Base-by-base conservation (phyloP, 2,329 filamentous ascomycete species). In the Pseudogymnoascus sp. region DNA sequence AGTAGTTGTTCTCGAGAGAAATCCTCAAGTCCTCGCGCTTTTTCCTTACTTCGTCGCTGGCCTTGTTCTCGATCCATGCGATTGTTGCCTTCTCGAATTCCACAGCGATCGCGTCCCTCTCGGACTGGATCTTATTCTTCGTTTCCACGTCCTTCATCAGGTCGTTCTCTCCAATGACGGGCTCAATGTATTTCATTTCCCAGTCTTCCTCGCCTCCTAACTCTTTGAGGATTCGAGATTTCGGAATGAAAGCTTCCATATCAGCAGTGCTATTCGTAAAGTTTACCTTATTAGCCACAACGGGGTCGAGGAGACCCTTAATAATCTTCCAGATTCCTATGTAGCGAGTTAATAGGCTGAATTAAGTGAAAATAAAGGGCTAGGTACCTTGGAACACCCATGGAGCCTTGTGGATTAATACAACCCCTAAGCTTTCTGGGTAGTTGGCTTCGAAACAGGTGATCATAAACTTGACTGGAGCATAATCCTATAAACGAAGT, bases 361-460 rank as follows among this genome's bases (percentile, higher is more conserved):
- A 18, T 6, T 18, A 18, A 23, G 21, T 14, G 1, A 33, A 21
- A 18, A 14, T 2, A 21, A 21, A 8, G 28, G 28, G 28, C 16
- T 21, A 75, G 80, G 62, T 75, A 88, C 90, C 88, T 80, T 96
- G 93, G 78, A 99, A 99, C 52, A 99, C 80, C 95, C 95, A 99
- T 3, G 95, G 95, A 0, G 95, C 88, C 75, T 96, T 96, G 80
- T 99, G 95, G 38, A 99, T 91, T 52, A 97, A 83, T 2, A 97
- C 91, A 1, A 89, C 83, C 28, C 93, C 95, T 1, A 99, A 82
- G 58, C 87, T 93, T 75, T 99, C 95, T 0, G 95, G 95, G 70
- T 97, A 99, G 74, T 99, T 97, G 64, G 95, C 95, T 78, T 99
- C 95, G 72, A 99, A 99, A 75, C 93, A 96, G 76, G 96, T 96